These are phyloP conservation scores for Colletotrichum sidae DNA, from an alignment of 2,329 filamentous ascomycete species.

Conservation along the genomic window DNA sequence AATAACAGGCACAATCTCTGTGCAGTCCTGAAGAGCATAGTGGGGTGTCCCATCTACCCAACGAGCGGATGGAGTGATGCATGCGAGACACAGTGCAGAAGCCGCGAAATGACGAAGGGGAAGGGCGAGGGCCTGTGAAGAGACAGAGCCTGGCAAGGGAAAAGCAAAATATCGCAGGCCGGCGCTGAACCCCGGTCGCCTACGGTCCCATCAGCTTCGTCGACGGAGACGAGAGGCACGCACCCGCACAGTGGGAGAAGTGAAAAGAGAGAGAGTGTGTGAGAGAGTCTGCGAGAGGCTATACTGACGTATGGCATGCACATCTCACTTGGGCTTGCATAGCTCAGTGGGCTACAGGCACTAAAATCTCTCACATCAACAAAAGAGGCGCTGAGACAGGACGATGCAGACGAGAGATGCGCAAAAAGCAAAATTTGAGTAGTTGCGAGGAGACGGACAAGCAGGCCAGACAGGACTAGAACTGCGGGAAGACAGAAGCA, in stretches of 20 bases:
- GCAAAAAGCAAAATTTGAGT: constrained; percentile 33
- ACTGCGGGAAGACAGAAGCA: constrained; percentile 33
- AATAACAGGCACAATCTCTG: constrained; percentile 17
- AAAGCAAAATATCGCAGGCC: constrained; percentile 16
- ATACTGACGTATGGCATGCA: constrained; percentile 34
- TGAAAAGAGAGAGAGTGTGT: not conserved
- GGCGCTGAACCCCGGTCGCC: constrained; percentile 25
- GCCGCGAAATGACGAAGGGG: constrained; percentile 24
- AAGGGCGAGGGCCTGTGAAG: not conserved
- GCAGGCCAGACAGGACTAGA: constrained; percentile 22
- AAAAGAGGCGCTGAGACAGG: constrained; percentile 36
- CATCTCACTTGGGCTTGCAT: constrained; percentile 21
- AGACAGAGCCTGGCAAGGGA: constrained; percentile 19
- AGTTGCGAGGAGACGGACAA: constrained; percentile 27
- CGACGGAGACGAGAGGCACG: constrained; percentile 3
- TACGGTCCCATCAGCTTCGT: constrained; percentile 2
- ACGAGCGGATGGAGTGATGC: constrained; percentile 14
- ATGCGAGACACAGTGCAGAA: constrained; percentile 30
- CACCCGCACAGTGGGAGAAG: constrained; percentile 22
- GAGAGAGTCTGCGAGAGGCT: no score
- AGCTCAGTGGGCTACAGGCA: constrained; percentile 14
- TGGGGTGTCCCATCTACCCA: constrained; percentile 4
- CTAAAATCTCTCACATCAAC: constrained; percentile 12
- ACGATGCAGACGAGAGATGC: constrained; percentile 36
- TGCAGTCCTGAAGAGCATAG: no score